Evolutionary conservation across 441 rosid species (phyloP).

Genomic region (Metrosideros polymorpha): DNA sequence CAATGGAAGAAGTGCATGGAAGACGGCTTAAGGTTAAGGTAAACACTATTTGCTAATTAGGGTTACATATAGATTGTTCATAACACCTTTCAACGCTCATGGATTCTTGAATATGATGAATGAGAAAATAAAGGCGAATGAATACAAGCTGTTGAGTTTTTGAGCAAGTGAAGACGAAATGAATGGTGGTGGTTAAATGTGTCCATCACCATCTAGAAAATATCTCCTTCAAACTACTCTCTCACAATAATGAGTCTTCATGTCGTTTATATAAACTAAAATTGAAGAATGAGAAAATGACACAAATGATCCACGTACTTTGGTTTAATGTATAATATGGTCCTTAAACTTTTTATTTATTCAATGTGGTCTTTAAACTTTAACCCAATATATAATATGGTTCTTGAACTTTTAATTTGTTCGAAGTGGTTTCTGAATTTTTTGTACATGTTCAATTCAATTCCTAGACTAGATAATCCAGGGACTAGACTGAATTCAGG

Average conservation of each 20-base stretch:
- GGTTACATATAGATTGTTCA: background rate
- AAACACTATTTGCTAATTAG: background rate
- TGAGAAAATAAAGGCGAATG: background rate
- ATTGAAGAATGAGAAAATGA: too few species aligned
- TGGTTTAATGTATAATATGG: too few species aligned
- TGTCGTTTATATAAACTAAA: background rate
- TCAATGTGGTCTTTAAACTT: too few species aligned
- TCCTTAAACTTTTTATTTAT: too few species aligned
- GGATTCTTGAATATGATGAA: background rate
- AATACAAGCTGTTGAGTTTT: background rate
- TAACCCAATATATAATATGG: too few species aligned
- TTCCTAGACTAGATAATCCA: too few species aligned
- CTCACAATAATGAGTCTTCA: background rate
- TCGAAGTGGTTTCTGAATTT: too few species aligned
- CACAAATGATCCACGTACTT: too few species aligned
- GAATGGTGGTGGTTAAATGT: background rate
- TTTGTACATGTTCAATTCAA: too few species aligned
- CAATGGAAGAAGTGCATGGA: background rate
- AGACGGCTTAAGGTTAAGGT: background rate
- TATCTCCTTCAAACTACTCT: background rate
- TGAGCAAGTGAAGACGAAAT: background rate
- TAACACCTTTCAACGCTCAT: background rate
- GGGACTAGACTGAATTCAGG: too few species aligned
- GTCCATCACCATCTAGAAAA: background rate
- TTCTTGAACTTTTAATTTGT: too few species aligned